Evolutionary conservation across 768 basidiomycete species (phyloP).

Genomic region (Tulasnella sp.): DNA sequence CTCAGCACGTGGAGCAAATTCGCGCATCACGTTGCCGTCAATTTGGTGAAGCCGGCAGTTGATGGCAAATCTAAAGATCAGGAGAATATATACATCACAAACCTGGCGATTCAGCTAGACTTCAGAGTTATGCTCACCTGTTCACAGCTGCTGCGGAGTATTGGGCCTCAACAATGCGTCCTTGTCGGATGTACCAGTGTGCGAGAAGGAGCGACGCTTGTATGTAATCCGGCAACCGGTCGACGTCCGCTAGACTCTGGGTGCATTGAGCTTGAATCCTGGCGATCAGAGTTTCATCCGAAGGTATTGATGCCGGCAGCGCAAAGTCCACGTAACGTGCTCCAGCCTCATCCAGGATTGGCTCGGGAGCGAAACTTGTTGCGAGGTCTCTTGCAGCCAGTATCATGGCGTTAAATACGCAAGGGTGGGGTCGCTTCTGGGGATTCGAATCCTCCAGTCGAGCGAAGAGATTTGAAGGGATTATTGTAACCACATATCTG

Average conservation of each 20-base stretch:
- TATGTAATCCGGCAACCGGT: constrained; percentile 7
- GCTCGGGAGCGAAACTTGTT: background rate
- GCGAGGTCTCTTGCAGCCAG: background rate
- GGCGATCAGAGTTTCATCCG: background rate
- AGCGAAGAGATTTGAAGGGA: background rate
- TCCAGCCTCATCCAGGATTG: background rate
- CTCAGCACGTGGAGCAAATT: background rate
- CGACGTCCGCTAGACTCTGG: constrained; percentile 1
- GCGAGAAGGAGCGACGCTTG: constrained; percentile 10
- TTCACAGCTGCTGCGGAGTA: background rate
- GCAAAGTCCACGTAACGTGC: background rate
- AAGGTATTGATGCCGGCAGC: background rate
- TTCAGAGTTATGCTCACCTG: background rate
- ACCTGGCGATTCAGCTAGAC: background rate
- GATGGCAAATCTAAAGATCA: background rate
- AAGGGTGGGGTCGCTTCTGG: background rate
- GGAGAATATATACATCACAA: background rate
- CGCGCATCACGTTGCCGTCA: background rate
- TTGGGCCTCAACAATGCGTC: constrained; percentile 8
- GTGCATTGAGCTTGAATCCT: background rate
- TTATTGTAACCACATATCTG: background rate
- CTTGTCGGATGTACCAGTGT: background rate
- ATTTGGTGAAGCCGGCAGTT: constrained; percentile 3
- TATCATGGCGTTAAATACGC: background rate
- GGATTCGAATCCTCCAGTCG: background rate